phyloP scores from a whole-genome alignment of 176 grass and related monocot genomes.

The Tillandsia leiboldiana region DNA sequence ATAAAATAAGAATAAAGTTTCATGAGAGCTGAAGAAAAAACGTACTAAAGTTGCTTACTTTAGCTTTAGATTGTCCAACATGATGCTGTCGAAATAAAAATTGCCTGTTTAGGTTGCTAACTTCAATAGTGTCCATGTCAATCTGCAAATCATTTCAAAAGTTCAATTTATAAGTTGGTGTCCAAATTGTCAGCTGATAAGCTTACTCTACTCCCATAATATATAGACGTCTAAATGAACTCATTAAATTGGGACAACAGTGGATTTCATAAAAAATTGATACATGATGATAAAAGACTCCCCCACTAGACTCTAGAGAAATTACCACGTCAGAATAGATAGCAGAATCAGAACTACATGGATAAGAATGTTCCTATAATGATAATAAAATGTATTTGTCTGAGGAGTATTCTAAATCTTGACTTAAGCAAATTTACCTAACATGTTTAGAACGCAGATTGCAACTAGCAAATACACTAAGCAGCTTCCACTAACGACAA shows the following conservation, averaged over 20 bases:
- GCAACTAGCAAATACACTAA: too few relatives aligned
- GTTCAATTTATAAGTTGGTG: constrained; percentile 4
- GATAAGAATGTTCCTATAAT: too few relatives aligned
- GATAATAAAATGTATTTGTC: too few relatives aligned
- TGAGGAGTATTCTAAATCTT: too few relatives aligned
- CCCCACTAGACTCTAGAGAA: too few relatives aligned
- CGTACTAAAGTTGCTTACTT: constrained; percentile 40
- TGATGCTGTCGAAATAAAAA: constrained; percentile 96
- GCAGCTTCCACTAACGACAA: too few relatives aligned
- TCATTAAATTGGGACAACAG: background rate
- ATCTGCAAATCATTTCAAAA: constrained; percentile 44
- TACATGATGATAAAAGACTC: too few relatives aligned
- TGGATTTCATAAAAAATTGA: background rate
- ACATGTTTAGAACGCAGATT: too few relatives aligned
- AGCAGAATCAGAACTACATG: too few relatives aligned
- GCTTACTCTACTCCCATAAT: background rate
- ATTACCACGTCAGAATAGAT: too few relatives aligned
- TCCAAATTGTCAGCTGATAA: background rate
- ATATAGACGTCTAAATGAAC: background rate
- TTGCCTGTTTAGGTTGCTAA: constrained; percentile 96
- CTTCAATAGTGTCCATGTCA: constrained; percentile 98
- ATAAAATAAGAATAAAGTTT: background rate
- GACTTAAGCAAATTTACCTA: too few relatives aligned
- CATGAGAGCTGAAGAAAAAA: background rate
- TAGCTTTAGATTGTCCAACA: constrained; percentile 94